These are phyloP conservation scores for Rutstroemia sp. DNA, from an alignment of 2,329 filamentous ascomycete species.

Conservation along the genomic window DNA sequence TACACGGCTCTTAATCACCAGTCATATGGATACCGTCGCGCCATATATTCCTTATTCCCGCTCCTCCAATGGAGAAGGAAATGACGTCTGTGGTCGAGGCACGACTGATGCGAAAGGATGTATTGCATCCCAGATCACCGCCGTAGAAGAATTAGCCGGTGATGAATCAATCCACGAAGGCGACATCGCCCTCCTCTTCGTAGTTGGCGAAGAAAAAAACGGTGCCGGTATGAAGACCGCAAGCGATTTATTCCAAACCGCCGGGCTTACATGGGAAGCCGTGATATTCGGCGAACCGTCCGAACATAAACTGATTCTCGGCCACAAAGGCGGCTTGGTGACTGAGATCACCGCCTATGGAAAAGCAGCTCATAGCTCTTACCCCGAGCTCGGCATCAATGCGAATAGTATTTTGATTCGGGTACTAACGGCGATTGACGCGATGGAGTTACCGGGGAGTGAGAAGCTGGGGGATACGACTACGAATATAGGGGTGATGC, in stretches of 20 bases:
- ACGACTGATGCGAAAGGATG: conserved; percentile 61
- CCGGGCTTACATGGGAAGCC: conserved; percentile 45
- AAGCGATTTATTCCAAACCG: conserved; percentile 31
- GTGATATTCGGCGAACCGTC: conserved; percentile 90
- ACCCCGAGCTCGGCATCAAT: conserved; percentile 79
- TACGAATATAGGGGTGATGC: conserved; percentile 70
- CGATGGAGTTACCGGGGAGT: conserved; percentile 64
- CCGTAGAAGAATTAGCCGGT: conserved; percentile 46
- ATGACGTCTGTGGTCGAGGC: conserved; percentile 60
- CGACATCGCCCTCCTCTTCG: conserved; percentile 53
- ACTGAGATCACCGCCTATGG: conserved; percentile 62
- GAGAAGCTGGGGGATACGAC: conserved; percentile 77
- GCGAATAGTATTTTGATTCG: conserved; percentile 74
- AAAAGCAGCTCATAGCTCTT: conserved; percentile 77
- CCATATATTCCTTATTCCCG: conserved; percentile 36
- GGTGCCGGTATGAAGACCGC: conserved; percentile 76
- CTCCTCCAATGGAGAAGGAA: conserved; percentile 13
- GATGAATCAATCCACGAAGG: conserved; percentile 26
- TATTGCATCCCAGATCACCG: conserved; percentile 67
- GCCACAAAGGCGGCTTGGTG: conserved; percentile 76
- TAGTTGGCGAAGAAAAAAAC: conserved; percentile 72
- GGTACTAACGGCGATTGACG: conserved; percentile 56
- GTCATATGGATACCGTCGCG: conserved; percentile 55
- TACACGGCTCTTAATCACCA: conserved; percentile 44
- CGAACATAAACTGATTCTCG: conserved; percentile 73